Percentiles rank a stretch among this genome's conserved stretches.
These are phyloP conservation scores for Ceratopteris richardii DNA, from an alignment of 75 land plant species.

Conservation along the genomic window DNA sequence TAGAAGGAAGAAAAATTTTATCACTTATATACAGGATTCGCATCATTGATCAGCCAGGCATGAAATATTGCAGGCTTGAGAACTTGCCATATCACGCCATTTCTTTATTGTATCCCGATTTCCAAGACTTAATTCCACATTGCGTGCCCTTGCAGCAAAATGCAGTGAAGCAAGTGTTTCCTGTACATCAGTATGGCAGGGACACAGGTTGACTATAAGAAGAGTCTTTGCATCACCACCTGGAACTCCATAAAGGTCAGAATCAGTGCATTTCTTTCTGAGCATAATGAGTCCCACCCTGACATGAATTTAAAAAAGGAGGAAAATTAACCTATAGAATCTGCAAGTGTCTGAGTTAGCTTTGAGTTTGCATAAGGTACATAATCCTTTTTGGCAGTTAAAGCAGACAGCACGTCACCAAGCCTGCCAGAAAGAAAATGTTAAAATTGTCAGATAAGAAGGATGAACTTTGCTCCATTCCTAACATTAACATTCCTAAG, in stretches of 20 bases:
- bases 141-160: constrained; percentile 83
- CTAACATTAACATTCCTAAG: too few relatives aligned
- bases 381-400: constrained; percentile 83
- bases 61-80: background rate
- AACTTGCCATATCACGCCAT: constrained; percentile 91
- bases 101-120: constrained; percentile 92
- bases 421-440: constrained; percentile 37
- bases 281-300: background rate
- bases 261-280: background rate
- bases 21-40: background rate
- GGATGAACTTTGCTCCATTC: background rate
- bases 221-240: constrained; percentile 84
- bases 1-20: constrained; percentile 10
- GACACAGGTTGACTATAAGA: constrained; percentile 70
- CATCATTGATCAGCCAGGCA: too few relatives aligned
- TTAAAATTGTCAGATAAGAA: too few relatives aligned
- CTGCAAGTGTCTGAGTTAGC: constrained; percentile 79
- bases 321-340: constrained; percentile 62
- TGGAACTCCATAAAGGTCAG: constrained; percentile 19
- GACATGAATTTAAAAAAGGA: background rate
- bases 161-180: constrained; percentile 79
- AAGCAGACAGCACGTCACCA: constrained; percentile 85
- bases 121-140: constrained; percentile 82
- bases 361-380: constrained; percentile 81
- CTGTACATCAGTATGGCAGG: constrained; percentile 55